These are phyloP conservation scores for Camellia japonica DNA, from an alignment of 148 eudicot genomes.

Conservation along the genomic window DNA sequence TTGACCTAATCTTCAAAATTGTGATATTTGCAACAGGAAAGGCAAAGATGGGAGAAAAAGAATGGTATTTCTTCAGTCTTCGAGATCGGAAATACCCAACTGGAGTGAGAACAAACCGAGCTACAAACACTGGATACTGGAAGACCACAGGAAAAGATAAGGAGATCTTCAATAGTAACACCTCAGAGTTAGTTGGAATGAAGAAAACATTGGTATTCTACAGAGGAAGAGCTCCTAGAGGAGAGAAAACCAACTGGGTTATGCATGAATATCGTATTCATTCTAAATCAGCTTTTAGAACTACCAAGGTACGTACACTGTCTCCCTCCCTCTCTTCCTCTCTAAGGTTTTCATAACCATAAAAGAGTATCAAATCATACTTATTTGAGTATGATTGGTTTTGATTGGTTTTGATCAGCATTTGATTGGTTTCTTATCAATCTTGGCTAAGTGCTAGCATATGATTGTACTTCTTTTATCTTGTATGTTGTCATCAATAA, in stretches of 20 bases:
- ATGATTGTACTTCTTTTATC: too few relatives aligned
- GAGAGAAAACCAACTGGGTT: slow-evolving; percentile 93
- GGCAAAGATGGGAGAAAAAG: slow-evolving; percentile 93
- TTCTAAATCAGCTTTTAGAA: slow-evolving; percentile 68
- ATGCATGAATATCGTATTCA: slow-evolving; percentile 98
- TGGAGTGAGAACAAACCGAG: slow-evolving; percentile 86
- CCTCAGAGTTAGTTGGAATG: slow-evolving; percentile 77
- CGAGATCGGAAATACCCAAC: slow-evolving; percentile 90
- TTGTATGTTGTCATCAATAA: too few relatives aligned
- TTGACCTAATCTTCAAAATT: not conserved
- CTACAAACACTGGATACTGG: slow-evolving; percentile 92
- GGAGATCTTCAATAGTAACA: slow-evolving; percentile 67
- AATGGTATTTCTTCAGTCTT: slow-evolving; percentile 87
- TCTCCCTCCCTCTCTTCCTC: not conserved
- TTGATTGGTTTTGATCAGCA: not conserved
- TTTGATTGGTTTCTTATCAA: not conserved
- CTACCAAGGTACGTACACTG: slow-evolving; percentile 53
- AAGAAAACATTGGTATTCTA: slow-evolving; percentile 92
- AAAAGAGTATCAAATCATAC: not conserved
- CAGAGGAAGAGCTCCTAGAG: slow-evolving; percentile 88
- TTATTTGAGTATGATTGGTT: not conserved
- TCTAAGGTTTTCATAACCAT: not conserved
- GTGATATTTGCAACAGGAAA: slow-evolving; percentile 31
- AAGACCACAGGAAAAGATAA: slow-evolving; percentile 94
- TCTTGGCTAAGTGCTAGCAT: too few relatives aligned